Conservation (phyloP, 2,329 filamentous ascomycete species). For the Aspergillus ibericus region DNA sequence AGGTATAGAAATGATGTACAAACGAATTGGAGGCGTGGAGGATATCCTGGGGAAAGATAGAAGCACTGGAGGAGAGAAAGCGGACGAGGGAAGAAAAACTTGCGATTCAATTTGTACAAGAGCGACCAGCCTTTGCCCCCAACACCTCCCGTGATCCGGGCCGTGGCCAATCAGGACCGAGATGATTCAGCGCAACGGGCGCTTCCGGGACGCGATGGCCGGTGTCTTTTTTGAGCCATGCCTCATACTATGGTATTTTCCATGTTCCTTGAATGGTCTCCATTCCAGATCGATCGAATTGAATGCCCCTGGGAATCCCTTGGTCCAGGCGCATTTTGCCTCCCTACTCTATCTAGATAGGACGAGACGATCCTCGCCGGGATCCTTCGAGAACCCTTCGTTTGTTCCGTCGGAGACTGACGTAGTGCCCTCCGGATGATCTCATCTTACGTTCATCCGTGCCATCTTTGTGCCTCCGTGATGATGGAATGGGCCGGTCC, state of each 20-base stretch:
- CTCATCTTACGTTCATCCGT: constrained; percentile 6
- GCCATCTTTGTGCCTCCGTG: neutral
- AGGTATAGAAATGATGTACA: constrained; percentile 23
- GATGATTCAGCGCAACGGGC: constrained; percentile 40
- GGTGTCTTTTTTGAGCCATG: constrained; percentile 13
- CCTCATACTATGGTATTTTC: no score
- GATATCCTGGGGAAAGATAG: constrained; percentile 17
- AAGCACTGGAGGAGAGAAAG: constrained; percentile 17
- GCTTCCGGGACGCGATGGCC: constrained; percentile 29
- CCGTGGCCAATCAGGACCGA: constrained; percentile 33
- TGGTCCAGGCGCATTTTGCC: neutral
- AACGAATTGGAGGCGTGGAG: constrained; percentile 28
- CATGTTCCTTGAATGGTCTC: neutral
- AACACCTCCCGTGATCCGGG: constrained; percentile 36
- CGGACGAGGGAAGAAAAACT: constrained; percentile 31
- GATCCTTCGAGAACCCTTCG: neutral
- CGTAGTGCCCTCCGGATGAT: constrained; percentile 6
- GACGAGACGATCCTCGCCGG: neutral
- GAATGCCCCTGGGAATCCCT: neutral
- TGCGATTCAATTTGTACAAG: constrained; percentile 37
- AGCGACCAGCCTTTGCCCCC: constrained; percentile 26
- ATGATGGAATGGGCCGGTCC: neutral
- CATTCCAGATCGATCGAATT: neutral
- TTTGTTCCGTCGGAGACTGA: neutral
- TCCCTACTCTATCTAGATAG: neutral